Evolutionary conservation across 2,329 filamentous ascomycete species (phyloP), one percentile per base, ranked within the genome.

Genomic region (Orbilia blumenaviensis): DNA sequence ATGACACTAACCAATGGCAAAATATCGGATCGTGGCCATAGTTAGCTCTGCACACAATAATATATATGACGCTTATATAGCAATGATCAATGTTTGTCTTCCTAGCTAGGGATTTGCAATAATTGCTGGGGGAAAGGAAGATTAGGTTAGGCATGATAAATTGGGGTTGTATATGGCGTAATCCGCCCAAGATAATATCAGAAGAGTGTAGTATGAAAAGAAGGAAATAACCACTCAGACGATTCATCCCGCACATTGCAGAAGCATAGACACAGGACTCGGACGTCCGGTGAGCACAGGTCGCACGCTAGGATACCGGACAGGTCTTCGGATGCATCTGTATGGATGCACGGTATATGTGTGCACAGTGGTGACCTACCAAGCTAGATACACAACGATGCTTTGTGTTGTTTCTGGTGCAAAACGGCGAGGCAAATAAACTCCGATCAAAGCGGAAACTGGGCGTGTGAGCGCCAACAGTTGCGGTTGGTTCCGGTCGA

Each of bases 371-470:
- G 50, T 34, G n/a, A 16, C 48, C 25, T 54, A 54, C 27, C 48
- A 8, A 34, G 27, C 27, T 2, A n/a, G 25, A 34, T 12, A 54
- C 41, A 42, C 38, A 60, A 42, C 12, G 10, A 46, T 50, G 27
- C 58, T 54, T 23, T 67, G 69, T 44, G 69, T 67, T 67, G 69
- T 66, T 41, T 48, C 44, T 66, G 66, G 67, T 66, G 60, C 32
- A 60, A 46, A 34, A 48, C 8, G 56, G 14, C 5, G 18, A 27
- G 62, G 6, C 27, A 1, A 38, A 34, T 50, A 29, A 34, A 42
- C 12, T 38, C 32, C 10, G 36, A 64, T 66, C 14, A 27, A 66
- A 44, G 21, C 27, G 58, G 72, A 69, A 69, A 76, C 36, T 66
- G 64, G 21, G 48, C 62, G 44, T 67, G 52, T 29, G 62, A 75